phyloP scores from a whole-genome alignment of 208 protist species.

The Trypanosoma lewisi region DNA sequence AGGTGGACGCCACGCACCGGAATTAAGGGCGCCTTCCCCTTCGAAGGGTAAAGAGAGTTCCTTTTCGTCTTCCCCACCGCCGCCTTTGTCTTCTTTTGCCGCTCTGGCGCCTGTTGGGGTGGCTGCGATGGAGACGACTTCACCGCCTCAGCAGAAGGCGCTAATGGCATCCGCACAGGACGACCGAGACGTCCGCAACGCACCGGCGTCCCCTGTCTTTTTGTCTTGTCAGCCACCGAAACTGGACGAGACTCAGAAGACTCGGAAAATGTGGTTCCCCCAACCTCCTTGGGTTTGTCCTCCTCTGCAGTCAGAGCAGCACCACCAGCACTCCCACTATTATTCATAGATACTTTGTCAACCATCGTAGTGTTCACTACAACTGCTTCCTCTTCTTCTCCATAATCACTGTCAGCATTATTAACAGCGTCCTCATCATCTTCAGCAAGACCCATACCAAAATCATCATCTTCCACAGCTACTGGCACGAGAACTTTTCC shows the following conservation, averaged over 20 bases:
- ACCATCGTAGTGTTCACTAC: background rate
- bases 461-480: conserved; percentile 21
- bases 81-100: background rate
- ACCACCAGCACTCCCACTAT: background rate
- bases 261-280: background rate
- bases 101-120: background rate
- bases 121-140: background rate
- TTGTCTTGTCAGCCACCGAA: background rate
- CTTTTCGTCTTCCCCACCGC: background rate
- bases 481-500: conserved; percentile 61
- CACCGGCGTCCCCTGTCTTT: background rate
- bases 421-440: conserved; percentile 9
- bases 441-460: conserved; percentile 2
- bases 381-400: background rate
- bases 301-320: background rate
- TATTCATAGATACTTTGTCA: background rate
- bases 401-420: background rate
- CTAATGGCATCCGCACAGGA: background rate
- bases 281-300: background rate
- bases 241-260: background rate
- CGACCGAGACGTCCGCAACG: conserved; percentile 6
- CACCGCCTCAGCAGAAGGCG: background rate
- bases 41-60: background rate
- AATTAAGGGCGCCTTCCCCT: background rate
- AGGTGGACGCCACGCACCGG: conserved; percentile 27